Conservation (phyloP, 139 green algal species). For the Closterium sp. region DNA sequence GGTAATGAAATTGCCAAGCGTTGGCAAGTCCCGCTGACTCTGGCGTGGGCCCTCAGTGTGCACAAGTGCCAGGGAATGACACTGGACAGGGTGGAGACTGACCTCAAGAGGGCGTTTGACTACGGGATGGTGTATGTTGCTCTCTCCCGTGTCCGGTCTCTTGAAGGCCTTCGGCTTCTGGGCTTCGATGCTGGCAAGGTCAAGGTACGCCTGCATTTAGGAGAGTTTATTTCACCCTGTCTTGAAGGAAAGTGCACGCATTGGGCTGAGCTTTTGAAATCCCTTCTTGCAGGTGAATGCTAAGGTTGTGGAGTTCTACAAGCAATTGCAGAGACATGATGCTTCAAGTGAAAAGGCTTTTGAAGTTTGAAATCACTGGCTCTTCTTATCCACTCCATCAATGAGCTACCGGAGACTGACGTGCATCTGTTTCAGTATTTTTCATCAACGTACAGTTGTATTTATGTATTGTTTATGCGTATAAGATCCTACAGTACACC, state of each 20-base stretch:
- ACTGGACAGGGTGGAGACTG: constrained; percentile 58
- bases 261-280: neutral
- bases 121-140: constrained; percentile 74
- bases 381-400: no score
- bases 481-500: no score
- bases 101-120: constrained; percentile 63
- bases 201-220: constrained; percentile 12
- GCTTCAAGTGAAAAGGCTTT: neutral
- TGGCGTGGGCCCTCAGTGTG: constrained; percentile 70
- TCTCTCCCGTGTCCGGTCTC: constrained; percentile 58
- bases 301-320: neutral
- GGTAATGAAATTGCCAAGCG: constrained; percentile 7
- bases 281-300: neutral
- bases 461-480: no score
- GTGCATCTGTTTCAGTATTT: no score
- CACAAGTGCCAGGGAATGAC: constrained; percentile 77
- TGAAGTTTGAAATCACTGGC: neutral
- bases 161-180: constrained; percentile 29
- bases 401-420: neutral
- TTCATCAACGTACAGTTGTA: no score
- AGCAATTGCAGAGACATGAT: neutral
- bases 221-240: neutral
- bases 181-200: constrained; percentile 29
- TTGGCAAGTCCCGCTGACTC: constrained; percentile 55
- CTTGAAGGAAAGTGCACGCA: neutral